These are phyloP conservation scores for Hypoxylon sp. DNA, from an alignment of 2,329 filamentous ascomycete genomes.

Conservation along the genomic window DNA sequence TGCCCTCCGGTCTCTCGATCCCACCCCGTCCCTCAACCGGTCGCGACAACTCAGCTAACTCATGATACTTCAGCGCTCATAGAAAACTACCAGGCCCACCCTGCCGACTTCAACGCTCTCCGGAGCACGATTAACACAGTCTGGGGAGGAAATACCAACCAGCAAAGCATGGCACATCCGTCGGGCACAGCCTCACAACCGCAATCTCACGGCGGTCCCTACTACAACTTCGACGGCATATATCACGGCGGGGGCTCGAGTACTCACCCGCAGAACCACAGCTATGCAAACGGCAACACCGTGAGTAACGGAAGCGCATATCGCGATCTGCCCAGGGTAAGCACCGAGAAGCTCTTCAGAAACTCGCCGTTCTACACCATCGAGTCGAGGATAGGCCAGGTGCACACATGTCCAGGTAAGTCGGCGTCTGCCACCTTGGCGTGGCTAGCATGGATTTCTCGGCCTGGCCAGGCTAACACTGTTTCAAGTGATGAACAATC, in stretches of 20 bases:
- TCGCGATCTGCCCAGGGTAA: constrained; percentile 21
- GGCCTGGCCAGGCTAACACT: constrained; percentile 13
- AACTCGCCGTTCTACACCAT: constrained; percentile 86
- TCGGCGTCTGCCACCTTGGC: neutral
- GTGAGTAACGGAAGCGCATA: constrained; percentile 9
- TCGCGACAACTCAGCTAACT: constrained; percentile 4
- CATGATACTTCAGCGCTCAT: constrained; percentile 30
- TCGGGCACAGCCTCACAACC: constrained; percentile 7
- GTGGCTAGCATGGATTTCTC: neutral
- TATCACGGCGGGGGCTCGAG: constrained; percentile 8
- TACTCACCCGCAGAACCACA: constrained; percentile 10
- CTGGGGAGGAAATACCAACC: constrained; percentile 11
- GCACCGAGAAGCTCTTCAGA: constrained; percentile 58
- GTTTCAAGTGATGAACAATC: constrained; percentile 61
- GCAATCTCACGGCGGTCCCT: constrained; percentile 10
- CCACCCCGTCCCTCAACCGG: neutral
- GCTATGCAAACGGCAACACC: constrained; percentile 26
- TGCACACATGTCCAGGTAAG: constrained; percentile 77
- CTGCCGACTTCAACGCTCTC: constrained; percentile 22
- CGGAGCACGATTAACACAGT: constrained; percentile 26
- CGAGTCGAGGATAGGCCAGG: constrained; percentile 67
- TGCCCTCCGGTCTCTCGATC: neutral
- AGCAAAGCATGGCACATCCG: constrained; percentile 18
- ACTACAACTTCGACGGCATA: constrained; percentile 17
- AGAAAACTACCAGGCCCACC: constrained; percentile 33